These are phyloP conservation scores for Melanopsichium pennsylvanicum DNA, from an alignment of 1,284 basidiomycete species.

Conservation along the genomic window DNA sequence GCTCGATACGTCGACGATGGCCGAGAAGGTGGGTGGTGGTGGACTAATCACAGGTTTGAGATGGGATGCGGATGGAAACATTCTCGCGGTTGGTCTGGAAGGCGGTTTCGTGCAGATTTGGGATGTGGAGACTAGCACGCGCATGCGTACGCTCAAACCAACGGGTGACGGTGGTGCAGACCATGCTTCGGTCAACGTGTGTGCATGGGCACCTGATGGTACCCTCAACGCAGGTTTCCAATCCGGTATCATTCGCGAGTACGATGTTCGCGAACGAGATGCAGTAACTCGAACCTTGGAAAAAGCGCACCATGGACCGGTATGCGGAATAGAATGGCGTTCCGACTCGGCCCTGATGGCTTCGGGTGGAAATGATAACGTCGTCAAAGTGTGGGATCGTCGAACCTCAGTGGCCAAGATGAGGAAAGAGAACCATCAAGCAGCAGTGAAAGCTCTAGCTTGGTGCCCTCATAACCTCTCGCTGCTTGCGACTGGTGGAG, in stretches of 20 bases:
- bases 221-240: slow-evolving; percentile 60
- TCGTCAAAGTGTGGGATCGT: slow-evolving; percentile 91
- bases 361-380: slow-evolving; percentile 95
- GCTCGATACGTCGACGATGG: slow-evolving; percentile 57
- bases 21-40: slow-evolving; percentile 61
- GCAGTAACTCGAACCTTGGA: slow-evolving; percentile 54
- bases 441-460: slow-evolving; percentile 74
- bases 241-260: slow-evolving; percentile 61
- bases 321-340: slow-evolving; percentile 63
- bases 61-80: slow-evolving; percentile 86
- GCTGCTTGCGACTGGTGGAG: slow-evolving; percentile 90
- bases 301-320: slow-evolving; percentile 59
- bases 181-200: slow-evolving; percentile 48
- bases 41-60: slow-evolving; percentile 77
- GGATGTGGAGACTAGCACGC: slow-evolving; percentile 83
- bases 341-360: slow-evolving; percentile 76
- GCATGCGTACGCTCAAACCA: slow-evolving; percentile 74
- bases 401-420: slow-evolving; percentile 86
- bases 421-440: slow-evolving; percentile 76
- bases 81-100: slow-evolving; percentile 85
- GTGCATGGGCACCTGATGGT: slow-evolving; percentile 61
- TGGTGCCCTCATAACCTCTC: slow-evolving; percentile 98
- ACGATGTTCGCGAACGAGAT: slow-evolving; percentile 61
- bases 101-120: slow-evolving; percentile 92
- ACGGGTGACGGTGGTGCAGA: slow-evolving; percentile 59